phyloP scores from a whole-genome alignment of 2,329 filamentous ascomycete species.

The Phaeosphaeriaceae sp. region DNA sequence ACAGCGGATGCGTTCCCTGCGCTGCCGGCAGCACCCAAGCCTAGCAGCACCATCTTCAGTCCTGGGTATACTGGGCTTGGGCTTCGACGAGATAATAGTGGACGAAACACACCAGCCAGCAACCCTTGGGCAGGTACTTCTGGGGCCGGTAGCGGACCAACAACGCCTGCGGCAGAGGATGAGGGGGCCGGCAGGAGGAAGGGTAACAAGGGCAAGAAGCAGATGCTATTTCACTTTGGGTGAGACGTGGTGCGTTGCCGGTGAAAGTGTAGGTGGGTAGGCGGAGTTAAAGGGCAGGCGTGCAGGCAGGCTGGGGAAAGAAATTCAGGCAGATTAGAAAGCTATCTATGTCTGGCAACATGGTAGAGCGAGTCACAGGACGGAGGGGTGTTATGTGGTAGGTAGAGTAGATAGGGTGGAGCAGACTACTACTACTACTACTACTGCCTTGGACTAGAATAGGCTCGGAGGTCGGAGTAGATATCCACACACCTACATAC shows the following conservation, averaged over 20 bases:
- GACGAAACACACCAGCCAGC: conserved; percentile 43
- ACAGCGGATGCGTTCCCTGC: conserved; percentile 76
- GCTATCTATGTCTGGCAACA: too few species aligned
- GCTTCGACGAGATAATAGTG: conserved; percentile 51
- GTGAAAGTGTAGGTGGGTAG: neutral
- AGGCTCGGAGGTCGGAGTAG: too few species aligned
- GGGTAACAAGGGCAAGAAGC: conserved; percentile 58
- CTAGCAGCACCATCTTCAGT: conserved; percentile 61
- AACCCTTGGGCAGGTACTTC: conserved; percentile 50
- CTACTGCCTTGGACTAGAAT: too few species aligned
- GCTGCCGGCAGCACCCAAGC: conserved; percentile 77
- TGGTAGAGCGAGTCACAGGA: too few species aligned
- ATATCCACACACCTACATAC: too few species aligned
- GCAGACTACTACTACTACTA: too few species aligned
- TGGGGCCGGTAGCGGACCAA: conserved; percentile 32
- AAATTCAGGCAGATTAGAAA: too few species aligned
- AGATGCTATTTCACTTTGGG: conserved; percentile 59
- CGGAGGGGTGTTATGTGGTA: too few species aligned
- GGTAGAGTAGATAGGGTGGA: too few species aligned
- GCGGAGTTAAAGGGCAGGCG: neutral
- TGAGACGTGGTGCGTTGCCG: conserved; percentile 23
- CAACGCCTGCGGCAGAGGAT: conserved; percentile 32
- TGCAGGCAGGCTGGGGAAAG: too few species aligned
- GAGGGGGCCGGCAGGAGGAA: conserved; percentile 50
- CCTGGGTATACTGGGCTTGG: conserved; percentile 57